phyloP scores from a whole-genome alignment of 75 land plant species.

The Pinus tabuliformis region DNA sequence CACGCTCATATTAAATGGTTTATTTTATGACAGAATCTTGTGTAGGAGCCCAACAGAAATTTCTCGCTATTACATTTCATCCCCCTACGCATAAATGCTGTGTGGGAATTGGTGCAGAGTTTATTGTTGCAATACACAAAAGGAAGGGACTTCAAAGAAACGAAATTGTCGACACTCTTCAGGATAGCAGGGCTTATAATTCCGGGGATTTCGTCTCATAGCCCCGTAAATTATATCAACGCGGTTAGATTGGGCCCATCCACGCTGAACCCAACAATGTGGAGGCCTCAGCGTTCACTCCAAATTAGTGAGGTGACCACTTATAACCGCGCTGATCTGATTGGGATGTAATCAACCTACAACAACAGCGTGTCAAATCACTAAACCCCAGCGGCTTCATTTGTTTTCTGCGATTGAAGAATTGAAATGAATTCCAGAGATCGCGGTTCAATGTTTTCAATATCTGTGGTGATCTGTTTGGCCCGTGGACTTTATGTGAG shows the following conservation, averaged over 20 bases:
- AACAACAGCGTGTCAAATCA: too few species aligned
- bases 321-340: too few species aligned
- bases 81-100: constrained; percentile 25
- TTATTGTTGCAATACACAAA: constrained; percentile 13
- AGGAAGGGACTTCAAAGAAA: constrained; percentile 44
- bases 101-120: constrained; percentile 49
- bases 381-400: too few species aligned
- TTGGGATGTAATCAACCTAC: too few species aligned
- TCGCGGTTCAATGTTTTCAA: too few species aligned
- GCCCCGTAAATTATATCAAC: constrained; percentile 61
- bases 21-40: constrained; percentile 26
- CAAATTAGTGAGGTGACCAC: too few species aligned
- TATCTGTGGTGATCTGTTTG: too few species aligned
- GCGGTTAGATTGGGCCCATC: constrained; percentile 51
- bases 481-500: too few species aligned
- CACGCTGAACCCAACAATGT: too few species aligned
- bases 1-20: neutral
- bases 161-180: constrained; percentile 20
- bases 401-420: too few species aligned
- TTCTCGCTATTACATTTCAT: constrained; percentile 20
- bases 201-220: constrained; percentile 63
- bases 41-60: constrained; percentile 59
- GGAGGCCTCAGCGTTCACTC: too few species aligned
- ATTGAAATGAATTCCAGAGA: too few species aligned
- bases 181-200: constrained; percentile 40